These are phyloP conservation scores for Henckelia pumila DNA, from an alignment of 257 asterid species.

Conservation along the genomic window DNA sequence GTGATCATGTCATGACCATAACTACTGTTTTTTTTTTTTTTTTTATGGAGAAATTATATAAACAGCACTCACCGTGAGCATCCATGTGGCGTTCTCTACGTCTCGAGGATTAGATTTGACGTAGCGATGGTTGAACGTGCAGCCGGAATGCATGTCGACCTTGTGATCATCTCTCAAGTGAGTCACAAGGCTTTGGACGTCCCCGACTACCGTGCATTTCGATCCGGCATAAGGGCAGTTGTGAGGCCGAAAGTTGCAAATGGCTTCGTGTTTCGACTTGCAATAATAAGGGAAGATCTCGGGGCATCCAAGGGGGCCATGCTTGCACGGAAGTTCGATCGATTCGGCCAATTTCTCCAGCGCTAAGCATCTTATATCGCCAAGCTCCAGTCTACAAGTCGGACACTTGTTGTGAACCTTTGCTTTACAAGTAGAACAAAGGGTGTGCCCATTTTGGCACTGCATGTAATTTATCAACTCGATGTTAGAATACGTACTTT, in stretches of 20 bases:
- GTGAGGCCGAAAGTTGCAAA: constrained; percentile 20
- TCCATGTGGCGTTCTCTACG: neutral
- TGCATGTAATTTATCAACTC: neutral
- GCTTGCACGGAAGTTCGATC: neutral
- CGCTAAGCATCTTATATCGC: neutral
- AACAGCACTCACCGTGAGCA: neutral
- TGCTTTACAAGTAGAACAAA: neutral
- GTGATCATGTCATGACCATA: no score
- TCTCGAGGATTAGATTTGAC: neutral
- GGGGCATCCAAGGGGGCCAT: constrained; percentile 11
- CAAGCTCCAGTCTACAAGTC: neutral
- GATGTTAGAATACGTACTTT: neutral
- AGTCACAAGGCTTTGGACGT: constrained; percentile 6
- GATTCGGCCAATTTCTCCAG: neutral
- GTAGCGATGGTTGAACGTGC: neutral
- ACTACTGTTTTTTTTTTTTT: no score
- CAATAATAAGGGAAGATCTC: constrained; percentile 18
- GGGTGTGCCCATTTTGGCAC: neutral
- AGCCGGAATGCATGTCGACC: constrained; percentile 13
- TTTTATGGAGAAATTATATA: neutral
- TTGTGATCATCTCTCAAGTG: constrained; percentile 19
- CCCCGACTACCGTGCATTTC: constrained; percentile 21
- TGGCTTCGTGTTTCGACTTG: constrained; percentile 23
- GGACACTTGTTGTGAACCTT: neutral
- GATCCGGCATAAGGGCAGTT: constrained; percentile 26